Evolutionary conservation across 2,329 filamentous ascomycete genomes (phyloP).

Genomic region (Arthrinium phaeospermum): DNA sequence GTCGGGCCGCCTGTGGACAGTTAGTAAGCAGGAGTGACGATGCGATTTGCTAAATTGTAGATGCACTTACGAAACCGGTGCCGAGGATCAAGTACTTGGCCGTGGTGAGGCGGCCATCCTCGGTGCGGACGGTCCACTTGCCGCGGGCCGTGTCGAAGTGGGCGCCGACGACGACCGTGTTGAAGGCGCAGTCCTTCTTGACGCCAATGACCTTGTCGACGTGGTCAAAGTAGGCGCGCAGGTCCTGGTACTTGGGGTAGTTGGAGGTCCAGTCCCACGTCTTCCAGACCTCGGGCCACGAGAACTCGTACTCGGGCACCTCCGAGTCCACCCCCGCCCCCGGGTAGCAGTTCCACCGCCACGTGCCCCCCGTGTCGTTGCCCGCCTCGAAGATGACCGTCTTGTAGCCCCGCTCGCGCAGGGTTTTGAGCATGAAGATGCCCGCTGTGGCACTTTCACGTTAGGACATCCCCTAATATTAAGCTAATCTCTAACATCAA

Average conservation of each 20-base stretch:
- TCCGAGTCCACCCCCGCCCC: slow-evolving; percentile 48
- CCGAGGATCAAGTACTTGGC: slow-evolving; percentile 57
- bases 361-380: slow-evolving; percentile 46
- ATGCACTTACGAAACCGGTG: slow-evolving; percentile 52
- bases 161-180: slow-evolving; percentile 48
- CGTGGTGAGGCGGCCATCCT: slow-evolving; percentile 44
- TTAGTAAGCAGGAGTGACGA: not conserved
- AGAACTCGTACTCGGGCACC: slow-evolving; percentile 41
- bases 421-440: slow-evolving; percentile 56
- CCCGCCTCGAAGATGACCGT: slow-evolving; percentile 46
- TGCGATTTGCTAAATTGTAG: too few relatives aligned
- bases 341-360: slow-evolving; percentile 52
- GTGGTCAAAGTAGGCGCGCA: slow-evolving; percentile 64
- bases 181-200: slow-evolving; percentile 51
- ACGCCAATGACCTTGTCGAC: slow-evolving; percentile 59
- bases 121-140: slow-evolving; percentile 51
- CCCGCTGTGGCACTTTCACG: slow-evolving; percentile 33
- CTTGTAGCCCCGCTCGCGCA: slow-evolving; percentile 48
- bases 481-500: too few relatives aligned
- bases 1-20: not conserved
- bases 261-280: slow-evolving; percentile 51
- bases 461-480: not conserved
- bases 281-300: slow-evolving; percentile 45
- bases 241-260: slow-evolving; percentile 51
- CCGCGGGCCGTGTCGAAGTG: slow-evolving; percentile 42